Conservation (phyloP, 2,329 filamentous ascomycete species). For the Ophidiomyces ophidiicola region DNA sequence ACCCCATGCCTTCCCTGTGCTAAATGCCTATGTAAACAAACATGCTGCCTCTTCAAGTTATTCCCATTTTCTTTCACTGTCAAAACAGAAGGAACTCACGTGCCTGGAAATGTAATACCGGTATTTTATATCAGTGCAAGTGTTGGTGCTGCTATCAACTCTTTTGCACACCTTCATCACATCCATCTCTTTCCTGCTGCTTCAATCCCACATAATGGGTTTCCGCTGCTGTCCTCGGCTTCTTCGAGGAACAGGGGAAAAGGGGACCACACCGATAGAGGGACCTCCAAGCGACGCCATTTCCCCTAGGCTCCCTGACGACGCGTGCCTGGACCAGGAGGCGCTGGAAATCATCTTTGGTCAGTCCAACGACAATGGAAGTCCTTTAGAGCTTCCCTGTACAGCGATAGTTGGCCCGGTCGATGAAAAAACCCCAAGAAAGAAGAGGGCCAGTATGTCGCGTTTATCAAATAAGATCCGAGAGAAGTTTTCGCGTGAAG, state of each 20-base stretch:
- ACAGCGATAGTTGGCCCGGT: background rate
- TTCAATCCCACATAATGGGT: constrained; percentile 10
- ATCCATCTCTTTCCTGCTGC: background rate
- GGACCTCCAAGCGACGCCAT: background rate
- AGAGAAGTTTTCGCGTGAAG: constrained; percentile 25
- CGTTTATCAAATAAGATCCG: constrained; percentile 22
- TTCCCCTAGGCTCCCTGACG: background rate
- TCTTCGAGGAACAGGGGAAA: background rate
- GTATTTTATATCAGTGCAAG: too few species aligned
- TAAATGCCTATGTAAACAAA: background rate
- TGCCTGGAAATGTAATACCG: too few species aligned
- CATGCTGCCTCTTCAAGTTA: background rate
- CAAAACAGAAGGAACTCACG: background rate
- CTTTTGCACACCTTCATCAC: background rate
- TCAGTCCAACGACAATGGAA: background rate
- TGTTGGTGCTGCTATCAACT: background rate
- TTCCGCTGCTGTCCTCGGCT: constrained; percentile 13
- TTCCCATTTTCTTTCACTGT: background rate
- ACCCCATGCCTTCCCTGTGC: background rate
- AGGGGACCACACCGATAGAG: background rate
- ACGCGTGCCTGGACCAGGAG: constrained; percentile 6
- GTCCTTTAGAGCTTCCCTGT: background rate
- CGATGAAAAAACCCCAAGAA: background rate
- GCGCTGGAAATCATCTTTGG: constrained; percentile 13
- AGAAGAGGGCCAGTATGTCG: constrained; percentile 6